These are phyloP conservation scores for Datura wrightii DNA, from an alignment of 257 asterid species.

Conservation along the genomic window DNA sequence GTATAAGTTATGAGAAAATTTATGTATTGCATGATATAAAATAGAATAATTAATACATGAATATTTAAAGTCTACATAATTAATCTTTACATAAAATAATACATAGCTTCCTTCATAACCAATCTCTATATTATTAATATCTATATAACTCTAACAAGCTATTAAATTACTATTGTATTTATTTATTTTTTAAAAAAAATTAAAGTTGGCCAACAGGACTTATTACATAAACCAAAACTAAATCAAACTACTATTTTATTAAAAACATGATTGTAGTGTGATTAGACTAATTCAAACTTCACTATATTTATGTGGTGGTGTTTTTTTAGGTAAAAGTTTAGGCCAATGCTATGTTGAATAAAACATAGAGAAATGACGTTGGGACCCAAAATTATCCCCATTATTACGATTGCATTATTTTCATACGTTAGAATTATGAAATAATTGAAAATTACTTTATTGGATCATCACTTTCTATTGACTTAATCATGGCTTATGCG, in stretches of 20 bases:
- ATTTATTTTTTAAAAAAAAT: no score
- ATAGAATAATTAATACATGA: no score
- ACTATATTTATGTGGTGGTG: not conserved
- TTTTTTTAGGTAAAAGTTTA: not conserved
- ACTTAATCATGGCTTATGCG: not conserved
- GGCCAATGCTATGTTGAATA: not conserved
- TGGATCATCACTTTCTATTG: not conserved
- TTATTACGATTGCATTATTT: not conserved
- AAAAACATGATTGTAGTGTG: not conserved
- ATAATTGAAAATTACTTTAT: not conserved
- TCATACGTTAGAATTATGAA: not conserved
- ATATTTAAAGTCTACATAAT: no score
- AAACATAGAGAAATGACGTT: not conserved
- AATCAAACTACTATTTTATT: not conserved
- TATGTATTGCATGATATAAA: no score
- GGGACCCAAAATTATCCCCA: not conserved
- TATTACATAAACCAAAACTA: no score
- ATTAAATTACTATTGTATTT: no score
- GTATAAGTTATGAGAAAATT: no score
- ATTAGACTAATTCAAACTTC: constrained; percentile 9
- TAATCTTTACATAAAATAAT: no score
- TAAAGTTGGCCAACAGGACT: no score
- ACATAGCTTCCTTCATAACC: no score
- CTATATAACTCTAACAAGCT: not conserved
- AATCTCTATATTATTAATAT: no score